These are phyloP conservation scores for Phytophthora foliorum DNA, from an alignment of 352 stramenopile species.

Conservation along the genomic window DNA sequence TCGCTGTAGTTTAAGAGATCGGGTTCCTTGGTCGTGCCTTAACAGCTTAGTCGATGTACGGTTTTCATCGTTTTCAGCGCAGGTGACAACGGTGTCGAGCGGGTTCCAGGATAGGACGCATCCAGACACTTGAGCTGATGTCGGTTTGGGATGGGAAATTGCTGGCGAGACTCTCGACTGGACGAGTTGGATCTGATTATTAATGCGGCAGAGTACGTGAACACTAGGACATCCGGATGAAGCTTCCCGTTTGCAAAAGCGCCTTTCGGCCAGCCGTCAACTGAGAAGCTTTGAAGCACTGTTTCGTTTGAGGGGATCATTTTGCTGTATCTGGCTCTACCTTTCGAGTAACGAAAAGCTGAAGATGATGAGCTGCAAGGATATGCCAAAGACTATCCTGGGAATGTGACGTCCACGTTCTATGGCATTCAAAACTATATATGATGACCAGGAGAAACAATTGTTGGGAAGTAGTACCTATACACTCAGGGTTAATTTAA, in stretches of 20 bases:
- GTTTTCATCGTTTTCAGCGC: neutral
- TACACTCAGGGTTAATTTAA: constrained; percentile 42
- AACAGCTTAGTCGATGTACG: neutral
- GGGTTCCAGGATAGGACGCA: constrained; percentile 5
- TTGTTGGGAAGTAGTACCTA: constrained; percentile 13
- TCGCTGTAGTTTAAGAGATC: too few relatives aligned
- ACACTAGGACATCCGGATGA: constrained; percentile 23
- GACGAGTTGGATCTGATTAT: constrained; percentile 4
- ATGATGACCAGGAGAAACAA: too few relatives aligned
- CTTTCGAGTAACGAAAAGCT: constrained; percentile 2
- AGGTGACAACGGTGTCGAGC: constrained; percentile 27
- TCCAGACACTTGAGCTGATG: constrained; percentile 1
- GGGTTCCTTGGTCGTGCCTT: too few relatives aligned
- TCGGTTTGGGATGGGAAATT: constrained; percentile 20
- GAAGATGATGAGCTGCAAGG: neutral
- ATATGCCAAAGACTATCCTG: neutral
- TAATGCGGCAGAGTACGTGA: neutral
- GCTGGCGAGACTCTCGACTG: neutral
- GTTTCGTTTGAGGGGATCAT: constrained; percentile 1
- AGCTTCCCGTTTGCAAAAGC: constrained; percentile 21
- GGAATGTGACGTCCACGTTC: neutral
- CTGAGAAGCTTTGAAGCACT: constrained; percentile 22
- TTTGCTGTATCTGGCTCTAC: constrained; percentile 13
- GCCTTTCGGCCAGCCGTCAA: constrained; percentile 14
- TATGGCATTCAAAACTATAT: neutral